These are phyloP conservation scores for Xylaria sp. DNA, from an alignment of 2,329 filamentous ascomycete species.

Conservation along the genomic window DNA sequence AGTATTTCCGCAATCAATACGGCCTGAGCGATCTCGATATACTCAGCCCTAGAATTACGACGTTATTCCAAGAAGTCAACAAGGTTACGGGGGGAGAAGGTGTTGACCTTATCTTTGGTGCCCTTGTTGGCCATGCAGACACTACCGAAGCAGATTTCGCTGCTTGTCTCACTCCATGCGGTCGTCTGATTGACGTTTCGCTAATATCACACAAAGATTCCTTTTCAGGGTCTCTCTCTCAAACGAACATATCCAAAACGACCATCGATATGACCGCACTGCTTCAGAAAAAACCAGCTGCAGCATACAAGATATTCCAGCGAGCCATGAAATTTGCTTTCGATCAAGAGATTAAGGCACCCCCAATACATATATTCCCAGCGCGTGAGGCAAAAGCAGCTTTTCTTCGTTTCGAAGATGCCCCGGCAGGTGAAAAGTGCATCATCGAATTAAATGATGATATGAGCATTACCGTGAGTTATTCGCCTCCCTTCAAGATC, in stretches of 20 bases:
- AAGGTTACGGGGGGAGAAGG: background rate
- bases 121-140: background rate
- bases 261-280: background rate
- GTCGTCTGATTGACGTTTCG: background rate
- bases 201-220: too few species aligned
- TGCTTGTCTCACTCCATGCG: background rate
- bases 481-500: too few species aligned
- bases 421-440: background rate
- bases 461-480: too few species aligned
- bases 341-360: background rate
- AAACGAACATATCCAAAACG: background rate
- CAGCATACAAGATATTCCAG: background rate
- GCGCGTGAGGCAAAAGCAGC: background rate
- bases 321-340: background rate
- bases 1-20: too few species aligned
- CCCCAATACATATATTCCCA: background rate
- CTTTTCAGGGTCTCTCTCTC: too few species aligned
- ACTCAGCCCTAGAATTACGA: too few species aligned
- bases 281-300: too few species aligned
- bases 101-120: background rate
- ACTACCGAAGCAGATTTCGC: background rate
- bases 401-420: background rate
- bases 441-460: background rate
- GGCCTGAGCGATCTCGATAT: too few species aligned
- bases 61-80: too few species aligned